Evolutionary conservation across 176 grass and related monocot species (phyloP).

Genomic region (Triticum urartu): DNA sequence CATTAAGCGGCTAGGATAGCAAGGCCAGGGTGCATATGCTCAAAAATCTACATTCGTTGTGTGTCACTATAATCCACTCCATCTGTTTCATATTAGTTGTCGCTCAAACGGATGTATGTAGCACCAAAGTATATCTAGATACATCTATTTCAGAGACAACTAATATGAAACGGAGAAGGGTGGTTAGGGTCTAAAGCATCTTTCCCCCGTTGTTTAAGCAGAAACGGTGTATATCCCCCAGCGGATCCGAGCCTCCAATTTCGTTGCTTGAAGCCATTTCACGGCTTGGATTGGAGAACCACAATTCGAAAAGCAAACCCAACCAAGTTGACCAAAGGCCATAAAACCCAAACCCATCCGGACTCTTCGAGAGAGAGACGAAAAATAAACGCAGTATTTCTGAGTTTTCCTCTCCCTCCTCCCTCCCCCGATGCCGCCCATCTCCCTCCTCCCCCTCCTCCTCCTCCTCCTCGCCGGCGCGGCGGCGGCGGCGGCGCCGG

Average conservation of each 20-base stretch:
- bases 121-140: too few species aligned
- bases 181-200: too few species aligned
- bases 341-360: background rate
- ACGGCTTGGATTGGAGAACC: background rate
- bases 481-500: background rate
- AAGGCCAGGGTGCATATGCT: too few species aligned
- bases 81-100: too few species aligned
- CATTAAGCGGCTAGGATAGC: too few species aligned
- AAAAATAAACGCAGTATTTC: background rate
- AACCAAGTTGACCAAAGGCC: background rate
- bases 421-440: slow-evolving; percentile 29
- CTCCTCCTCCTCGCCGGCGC: background rate
- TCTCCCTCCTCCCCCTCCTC: background rate
- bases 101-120: too few species aligned
- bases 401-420: background rate
- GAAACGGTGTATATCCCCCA: background rate
- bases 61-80: too few species aligned
- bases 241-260: background rate
- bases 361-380: background rate
- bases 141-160: too few species aligned
- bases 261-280: slow-evolving; percentile 1
- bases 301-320: background rate
- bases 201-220: too few species aligned
- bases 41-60: too few species aligned
- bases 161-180: too few species aligned